Conservation (phyloP, 2,329 filamentous ascomycete species). For the Chalaropsis thielavioides region DNA sequence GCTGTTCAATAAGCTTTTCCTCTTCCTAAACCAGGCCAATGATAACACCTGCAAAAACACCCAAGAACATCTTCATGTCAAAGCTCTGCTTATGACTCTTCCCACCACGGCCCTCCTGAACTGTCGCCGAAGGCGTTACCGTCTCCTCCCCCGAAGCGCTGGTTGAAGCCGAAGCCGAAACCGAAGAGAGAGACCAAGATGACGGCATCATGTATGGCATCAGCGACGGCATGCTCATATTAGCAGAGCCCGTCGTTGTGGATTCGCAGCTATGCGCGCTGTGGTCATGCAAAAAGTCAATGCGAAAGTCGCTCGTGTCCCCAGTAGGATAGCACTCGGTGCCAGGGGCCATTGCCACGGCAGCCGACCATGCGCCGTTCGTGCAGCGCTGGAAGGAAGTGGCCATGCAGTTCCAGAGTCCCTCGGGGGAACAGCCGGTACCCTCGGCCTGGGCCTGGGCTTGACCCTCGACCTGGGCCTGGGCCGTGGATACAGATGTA, state of each 20-base stretch:
- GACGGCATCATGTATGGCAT: background rate
- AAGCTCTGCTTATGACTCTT: background rate
- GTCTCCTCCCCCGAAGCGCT: background rate
- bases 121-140: background rate
- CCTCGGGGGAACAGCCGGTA: constrained; percentile 31
- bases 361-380: constrained; percentile 32
- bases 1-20: no score
- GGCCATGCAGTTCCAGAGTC: constrained; percentile 42
- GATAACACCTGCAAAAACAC: background rate
- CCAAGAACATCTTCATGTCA: background rate
- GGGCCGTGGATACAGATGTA: background rate
- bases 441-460: constrained; percentile 25
- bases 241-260: background rate
- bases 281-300: constrained; percentile 19
- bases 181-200: background rate
- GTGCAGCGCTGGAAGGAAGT: constrained; percentile 37
- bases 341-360: constrained; percentile 31
- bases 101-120: background rate
- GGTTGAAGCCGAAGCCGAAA: background rate
- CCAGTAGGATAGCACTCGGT: constrained; percentile 34
- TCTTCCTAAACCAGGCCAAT: background rate
- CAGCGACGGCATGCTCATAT: background rate
- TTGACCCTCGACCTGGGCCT: background rate
- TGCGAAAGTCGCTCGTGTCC: constrained; percentile 28
- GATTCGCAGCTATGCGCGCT: background rate